Conservation (phyloP, 1,139 yeast species). For the Suhomyces maxii region DNA sequence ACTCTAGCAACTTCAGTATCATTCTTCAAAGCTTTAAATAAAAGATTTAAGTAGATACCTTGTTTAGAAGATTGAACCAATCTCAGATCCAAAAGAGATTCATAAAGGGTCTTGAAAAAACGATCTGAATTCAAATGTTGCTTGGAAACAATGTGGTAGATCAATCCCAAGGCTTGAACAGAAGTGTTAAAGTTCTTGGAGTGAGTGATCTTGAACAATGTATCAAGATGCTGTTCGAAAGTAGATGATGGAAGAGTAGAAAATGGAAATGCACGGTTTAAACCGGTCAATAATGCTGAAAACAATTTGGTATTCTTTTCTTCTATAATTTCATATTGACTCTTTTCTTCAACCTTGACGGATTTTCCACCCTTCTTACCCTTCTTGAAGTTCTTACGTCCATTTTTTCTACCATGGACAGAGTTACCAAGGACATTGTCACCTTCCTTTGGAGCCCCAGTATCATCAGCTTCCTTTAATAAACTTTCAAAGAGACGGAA, state of each 20-base stretch:
- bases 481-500: constrained; percentile 84
- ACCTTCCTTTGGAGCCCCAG: constrained; percentile 27
- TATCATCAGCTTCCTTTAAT: constrained; percentile 54
- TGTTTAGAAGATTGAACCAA: constrained; percentile 82
- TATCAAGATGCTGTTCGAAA: constrained; percentile 77
- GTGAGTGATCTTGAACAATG: constrained; percentile 87
- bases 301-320: constrained; percentile 84
- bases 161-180: constrained; percentile 84
- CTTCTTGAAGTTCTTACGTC: constrained; percentile 49
- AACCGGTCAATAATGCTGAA: constrained; percentile 90
- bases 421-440: constrained; percentile 40
- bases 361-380: constrained; percentile 81
- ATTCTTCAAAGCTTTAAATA: constrained; percentile 78
- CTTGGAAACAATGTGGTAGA: constrained; percentile 68
- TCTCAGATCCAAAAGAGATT: constrained; percentile 83
- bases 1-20: constrained; percentile 69
- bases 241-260: constrained; percentile 71
- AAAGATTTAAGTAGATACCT: constrained; percentile 81
- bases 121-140: constrained; percentile 67
- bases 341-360: constrained; percentile 61
- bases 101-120: constrained; percentile 85
- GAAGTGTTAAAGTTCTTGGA: constrained; percentile 93
- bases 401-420: constrained; percentile 55
- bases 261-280: constrained; percentile 95
- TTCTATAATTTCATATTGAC: constrained; percentile 70